Conservation (phyloP, 352 stramenopile genomes). For the Phytophthora podocarpi region DNA sequence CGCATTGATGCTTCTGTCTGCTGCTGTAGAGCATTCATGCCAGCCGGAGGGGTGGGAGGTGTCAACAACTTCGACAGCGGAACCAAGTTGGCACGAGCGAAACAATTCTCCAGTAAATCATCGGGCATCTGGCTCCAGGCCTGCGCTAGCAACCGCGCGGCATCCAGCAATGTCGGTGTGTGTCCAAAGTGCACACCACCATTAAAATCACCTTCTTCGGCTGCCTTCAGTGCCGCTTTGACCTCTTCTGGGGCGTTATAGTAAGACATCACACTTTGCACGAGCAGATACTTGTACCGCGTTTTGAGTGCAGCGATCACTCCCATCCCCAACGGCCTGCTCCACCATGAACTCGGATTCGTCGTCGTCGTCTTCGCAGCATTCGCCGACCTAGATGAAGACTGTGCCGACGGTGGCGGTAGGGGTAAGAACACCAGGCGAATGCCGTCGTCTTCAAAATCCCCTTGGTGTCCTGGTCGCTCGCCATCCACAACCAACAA, state of each 20-base stretch:
- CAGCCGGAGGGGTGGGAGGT: neutral
- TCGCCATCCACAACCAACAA: constrained; percentile 34
- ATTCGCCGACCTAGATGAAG: neutral
- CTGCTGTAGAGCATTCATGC: neutral
- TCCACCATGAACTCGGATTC: constrained; percentile 14
- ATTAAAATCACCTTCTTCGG: neutral
- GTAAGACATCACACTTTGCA: constrained; percentile 26
- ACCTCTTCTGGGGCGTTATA: constrained; percentile 28
- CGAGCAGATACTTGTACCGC: constrained; percentile 28
- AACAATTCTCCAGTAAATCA: constrained; percentile 26
- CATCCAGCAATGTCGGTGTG: constrained; percentile 28
- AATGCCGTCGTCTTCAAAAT: constrained; percentile 33
- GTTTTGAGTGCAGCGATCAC: constrained; percentile 25
- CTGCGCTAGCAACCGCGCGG: constrained; percentile 21
- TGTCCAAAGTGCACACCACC: constrained; percentile 31
- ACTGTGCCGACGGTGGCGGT: neutral
- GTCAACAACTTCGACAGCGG: constrained; percentile 25
- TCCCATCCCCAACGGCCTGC: constrained; percentile 19
- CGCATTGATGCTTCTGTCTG: neutral
- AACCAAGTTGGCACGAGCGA: constrained; percentile 24
- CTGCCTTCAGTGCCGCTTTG: constrained; percentile 15
- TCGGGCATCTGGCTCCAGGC: constrained; percentile 22
- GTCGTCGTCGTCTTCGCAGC: neutral
- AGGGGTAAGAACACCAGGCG: constrained; percentile 27
- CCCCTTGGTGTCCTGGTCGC: constrained; percentile 31